Evolutionary conservation across 805 yeast species (phyloP).

Genomic region (Jamesozyma rosinii): DNA sequence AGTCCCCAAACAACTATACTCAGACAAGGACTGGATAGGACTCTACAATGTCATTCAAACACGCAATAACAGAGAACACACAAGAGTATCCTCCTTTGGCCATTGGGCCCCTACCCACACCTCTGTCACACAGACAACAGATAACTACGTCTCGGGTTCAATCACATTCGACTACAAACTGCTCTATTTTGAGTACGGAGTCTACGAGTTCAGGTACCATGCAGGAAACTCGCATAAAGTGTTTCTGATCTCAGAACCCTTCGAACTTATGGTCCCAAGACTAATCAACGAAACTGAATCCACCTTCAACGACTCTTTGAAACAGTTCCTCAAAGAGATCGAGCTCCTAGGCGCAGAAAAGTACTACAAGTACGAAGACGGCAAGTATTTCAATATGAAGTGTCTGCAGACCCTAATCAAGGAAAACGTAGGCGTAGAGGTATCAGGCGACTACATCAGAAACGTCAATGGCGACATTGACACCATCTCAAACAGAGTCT

Average conservation of each 20-base stretch:
- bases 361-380: conserved; percentile 11
- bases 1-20: conserved; percentile 39
- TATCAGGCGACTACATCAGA: conserved; percentile 28
- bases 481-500: conserved; percentile 20
- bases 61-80: conserved; percentile 43
- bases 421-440: conserved; percentile 30
- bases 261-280: conserved; percentile 43
- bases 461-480: conserved; percentile 25
- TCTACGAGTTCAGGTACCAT: conserved; percentile 68
- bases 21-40: conserved; percentile 66
- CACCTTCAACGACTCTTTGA: conserved; percentile 17
- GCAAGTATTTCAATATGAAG: conserved; percentile 19
- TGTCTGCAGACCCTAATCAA: conserved; percentile 27
- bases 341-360: conserved; percentile 21
- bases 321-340: conserved; percentile 13
- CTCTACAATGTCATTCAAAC: conserved; percentile 56
- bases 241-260: conserved; percentile 53
- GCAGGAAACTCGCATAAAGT: conserved; percentile 60
- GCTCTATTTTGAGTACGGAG: conserved; percentile 57
- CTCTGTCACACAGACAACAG: conserved; percentile 6
- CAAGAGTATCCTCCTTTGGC: conserved; percentile 53
- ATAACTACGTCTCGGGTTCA: conserved; percentile 34
- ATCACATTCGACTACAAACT: conserved; percentile 41
- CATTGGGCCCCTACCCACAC: conserved; percentile 45
- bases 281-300: conserved; percentile 17